These are phyloP conservation scores for Ballota nigra DNA, from an alignment of 257 asterid species.

Conservation along the genomic window DNA sequence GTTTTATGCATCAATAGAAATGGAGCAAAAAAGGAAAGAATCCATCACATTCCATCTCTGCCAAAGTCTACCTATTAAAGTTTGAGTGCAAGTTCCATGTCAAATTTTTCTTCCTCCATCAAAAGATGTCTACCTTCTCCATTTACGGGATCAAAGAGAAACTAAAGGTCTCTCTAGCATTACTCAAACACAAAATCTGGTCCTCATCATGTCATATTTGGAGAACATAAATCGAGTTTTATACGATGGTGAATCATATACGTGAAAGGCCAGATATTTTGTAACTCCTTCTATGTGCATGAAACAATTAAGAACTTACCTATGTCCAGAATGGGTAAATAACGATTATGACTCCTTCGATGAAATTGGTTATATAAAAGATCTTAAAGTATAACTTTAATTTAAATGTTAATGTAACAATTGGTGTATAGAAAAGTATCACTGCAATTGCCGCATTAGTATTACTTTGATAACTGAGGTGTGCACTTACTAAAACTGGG, in stretches of 20 bases:
- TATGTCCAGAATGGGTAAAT: no score
- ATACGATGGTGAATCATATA: background rate
- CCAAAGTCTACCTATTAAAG: slow-evolving; percentile 1
- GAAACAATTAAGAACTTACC: no score
- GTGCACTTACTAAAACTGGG: no score
- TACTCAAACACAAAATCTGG: slow-evolving; percentile 12
- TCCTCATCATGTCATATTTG: slow-evolving; percentile 56
- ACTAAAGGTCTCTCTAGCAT: slow-evolving; percentile 6
- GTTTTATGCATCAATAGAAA: no score
- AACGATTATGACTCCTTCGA: no score
- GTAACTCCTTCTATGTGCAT: no score
- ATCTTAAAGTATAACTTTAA: no score
- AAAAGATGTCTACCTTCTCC: slow-evolving; percentile 1
- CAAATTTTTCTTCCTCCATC: background rate
- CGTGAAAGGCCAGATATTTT: background rate
- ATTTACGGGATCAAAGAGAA: slow-evolving; percentile 13
- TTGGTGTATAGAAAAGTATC: no score
- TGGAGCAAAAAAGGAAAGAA: background rate
- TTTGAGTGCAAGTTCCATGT: slow-evolving; percentile 8
- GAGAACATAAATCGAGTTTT: slow-evolving; percentile 30
- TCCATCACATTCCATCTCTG: background rate
- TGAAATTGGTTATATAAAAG: no score
- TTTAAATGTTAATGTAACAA: no score
- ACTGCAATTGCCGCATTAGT: no score
- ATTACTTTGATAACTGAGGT: no score